A percentile compares a stretch with the other conserved stretches of the same genome.
Conservation (phyloP, 495 filamentous ascomycete genomes). For the Tuber microsphaerosporum region DNA sequence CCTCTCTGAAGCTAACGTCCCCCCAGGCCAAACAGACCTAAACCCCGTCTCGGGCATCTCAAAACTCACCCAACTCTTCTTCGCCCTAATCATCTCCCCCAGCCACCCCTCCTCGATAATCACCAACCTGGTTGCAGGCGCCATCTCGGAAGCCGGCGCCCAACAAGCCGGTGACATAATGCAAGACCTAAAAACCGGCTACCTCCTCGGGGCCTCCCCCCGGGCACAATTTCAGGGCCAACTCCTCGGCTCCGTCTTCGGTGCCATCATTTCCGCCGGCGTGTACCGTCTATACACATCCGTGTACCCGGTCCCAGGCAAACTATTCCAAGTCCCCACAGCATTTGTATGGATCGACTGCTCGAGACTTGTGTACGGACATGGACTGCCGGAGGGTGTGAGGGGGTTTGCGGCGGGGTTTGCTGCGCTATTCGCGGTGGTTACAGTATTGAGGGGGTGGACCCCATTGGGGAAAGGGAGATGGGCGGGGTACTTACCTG, state of each 20-base stretch:
- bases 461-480: conserved; percentile 48
- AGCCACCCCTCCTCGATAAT: conserved; percentile 70
- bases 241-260: conserved; percentile 81
- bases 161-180: conserved; percentile 95
- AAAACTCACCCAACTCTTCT: conserved; percentile 92
- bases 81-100: conserved; percentile 76
- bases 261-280: conserved; percentile 74
- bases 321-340: conserved; percentile 87
- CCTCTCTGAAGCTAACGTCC: conserved; percentile 5
- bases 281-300: conserved; percentile 88
- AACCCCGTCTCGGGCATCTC: conserved; percentile 96
- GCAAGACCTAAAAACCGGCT: conserved; percentile 96
- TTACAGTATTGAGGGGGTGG: conserved; percentile 56
- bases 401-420: conserved; percentile 66
- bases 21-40: conserved; percentile 73
- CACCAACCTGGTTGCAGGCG: conserved; percentile 92
- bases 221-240: conserved; percentile 96
- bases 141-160: conserved; percentile 77
- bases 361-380: conserved; percentile 83
- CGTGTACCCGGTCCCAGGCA: conserved; percentile 80
- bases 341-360: conserved; percentile 97
- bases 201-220: conserved; percentile 82
- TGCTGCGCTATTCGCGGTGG: conserved; percentile 59
- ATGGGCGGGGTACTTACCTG: conserved; percentile 63
- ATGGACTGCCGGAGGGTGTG: conserved; percentile 77